Conservation (phyloP, 805 yeast species). For the Lipomyces japonicus region DNA sequence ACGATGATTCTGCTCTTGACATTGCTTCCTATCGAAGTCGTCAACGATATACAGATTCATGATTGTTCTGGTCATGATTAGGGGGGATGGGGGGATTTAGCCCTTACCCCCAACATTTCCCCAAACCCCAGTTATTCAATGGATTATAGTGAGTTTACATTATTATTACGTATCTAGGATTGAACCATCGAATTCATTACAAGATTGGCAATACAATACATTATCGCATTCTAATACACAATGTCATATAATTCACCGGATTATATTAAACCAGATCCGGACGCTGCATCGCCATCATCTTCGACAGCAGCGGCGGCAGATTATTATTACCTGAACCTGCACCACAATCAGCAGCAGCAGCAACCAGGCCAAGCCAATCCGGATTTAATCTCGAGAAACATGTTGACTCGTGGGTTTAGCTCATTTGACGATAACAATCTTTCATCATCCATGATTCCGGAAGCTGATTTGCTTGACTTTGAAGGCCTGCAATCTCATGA, state of each 20-base stretch:
- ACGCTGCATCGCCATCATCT: conserved; percentile 1
- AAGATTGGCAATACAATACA: not conserved
- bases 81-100: not conserved
- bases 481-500: conserved; percentile 6
- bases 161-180: no score
- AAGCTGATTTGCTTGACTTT: conserved; percentile 23
- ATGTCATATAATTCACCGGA: conserved; percentile 27
- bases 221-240: not conserved
- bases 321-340: no score
- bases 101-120: no score
- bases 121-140: no score
- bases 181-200: no score
- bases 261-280: conserved; percentile 28
- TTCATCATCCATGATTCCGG: conserved; percentile 26
- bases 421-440: conserved; percentile 19
- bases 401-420: conserved; percentile 18
- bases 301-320: not conserved
- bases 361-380: conserved; percentile 5
- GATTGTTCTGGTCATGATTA: not conserved
- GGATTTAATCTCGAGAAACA: conserved; percentile 17
- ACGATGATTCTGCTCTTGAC: conserved; percentile 22
- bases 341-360: no score
- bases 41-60: not conserved
- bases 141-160: no score
- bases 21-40: not conserved